Evolutionary conservation across 2,329 filamentous ascomycete species (phyloP).

Genomic region (Fusarium oxysporum): DNA sequence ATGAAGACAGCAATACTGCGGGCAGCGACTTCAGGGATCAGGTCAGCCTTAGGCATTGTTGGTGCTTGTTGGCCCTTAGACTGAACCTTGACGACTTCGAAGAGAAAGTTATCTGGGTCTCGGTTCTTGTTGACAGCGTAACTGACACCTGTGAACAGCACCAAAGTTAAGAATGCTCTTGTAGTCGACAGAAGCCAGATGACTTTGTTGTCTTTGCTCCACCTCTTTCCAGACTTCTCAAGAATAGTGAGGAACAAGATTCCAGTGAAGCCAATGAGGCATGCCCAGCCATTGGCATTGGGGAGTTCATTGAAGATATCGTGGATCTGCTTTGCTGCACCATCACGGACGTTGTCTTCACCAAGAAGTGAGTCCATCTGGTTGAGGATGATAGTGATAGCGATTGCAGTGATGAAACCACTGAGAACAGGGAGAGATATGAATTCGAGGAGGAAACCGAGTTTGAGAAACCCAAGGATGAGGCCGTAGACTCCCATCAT

Average conservation of each 20-base stretch:
- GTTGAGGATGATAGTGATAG: constrained; percentile 73
- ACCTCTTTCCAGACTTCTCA: constrained; percentile 68
- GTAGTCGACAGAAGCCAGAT: constrained; percentile 71
- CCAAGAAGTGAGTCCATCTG: constrained; percentile 72
- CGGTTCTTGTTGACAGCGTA: constrained; percentile 70
- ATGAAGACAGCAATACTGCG: constrained; percentile 71
- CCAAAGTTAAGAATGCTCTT: constrained; percentile 68
- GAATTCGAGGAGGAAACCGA: constrained; percentile 74
- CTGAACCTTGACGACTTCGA: constrained; percentile 67
- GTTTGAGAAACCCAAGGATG: constrained; percentile 68
- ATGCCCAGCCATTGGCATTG: constrained; percentile 67
- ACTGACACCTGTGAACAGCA: constrained; percentile 72
- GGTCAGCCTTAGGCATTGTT: constrained; percentile 56
- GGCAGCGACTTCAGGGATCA: constrained; percentile 65
- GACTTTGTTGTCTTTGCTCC: constrained; percentile 67
- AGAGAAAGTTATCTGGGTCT: constrained; percentile 57
- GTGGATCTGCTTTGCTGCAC: constrained; percentile 68
- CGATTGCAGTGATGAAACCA: constrained; percentile 75
- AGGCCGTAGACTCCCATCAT: constrained; percentile 72
- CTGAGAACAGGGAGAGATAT: constrained; percentile 73
- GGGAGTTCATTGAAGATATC: constrained; percentile 68
- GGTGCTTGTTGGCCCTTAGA: constrained; percentile 66
- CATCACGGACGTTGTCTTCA: constrained; percentile 60
- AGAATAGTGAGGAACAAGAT: constrained; percentile 67
- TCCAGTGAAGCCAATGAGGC: constrained; percentile 68